phyloP scores from a whole-genome alignment of 129 eudicot species.

The Pulicaria dysenterica region DNA sequence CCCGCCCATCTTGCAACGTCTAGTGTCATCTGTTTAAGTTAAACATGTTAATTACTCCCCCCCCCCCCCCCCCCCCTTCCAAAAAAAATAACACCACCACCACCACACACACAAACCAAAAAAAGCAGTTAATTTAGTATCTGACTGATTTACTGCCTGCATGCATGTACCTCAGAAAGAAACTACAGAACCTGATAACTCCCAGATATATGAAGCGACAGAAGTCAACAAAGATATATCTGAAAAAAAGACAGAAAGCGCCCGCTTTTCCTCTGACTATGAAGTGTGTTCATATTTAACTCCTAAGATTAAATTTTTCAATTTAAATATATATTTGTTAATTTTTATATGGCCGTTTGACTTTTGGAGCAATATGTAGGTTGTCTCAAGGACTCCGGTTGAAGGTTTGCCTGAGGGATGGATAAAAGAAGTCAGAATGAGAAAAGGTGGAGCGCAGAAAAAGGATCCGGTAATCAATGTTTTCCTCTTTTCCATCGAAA shows the following conservation, averaged over 20 bases:
- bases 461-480: conserved; percentile 50
- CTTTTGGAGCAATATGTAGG: conserved; percentile 45
- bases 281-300: conserved; percentile 36
- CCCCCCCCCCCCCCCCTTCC: too few relatives aligned
- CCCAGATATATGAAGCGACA: conserved; percentile 20
- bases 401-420: conserved; percentile 79
- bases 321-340: background rate
- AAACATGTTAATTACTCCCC: conserved; percentile 8
- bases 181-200: conserved; percentile 34
- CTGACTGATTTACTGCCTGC: conserved; percentile 26
- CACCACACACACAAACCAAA: too few relatives aligned
- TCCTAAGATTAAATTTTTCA: conserved; percentile 11
- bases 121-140: background rate
- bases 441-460: conserved; percentile 31
- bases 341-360: conserved; percentile 20
- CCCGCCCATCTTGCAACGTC: background rate
- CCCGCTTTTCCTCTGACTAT: conserved; percentile 20
- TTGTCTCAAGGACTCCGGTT: conserved; percentile 42
- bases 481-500: background rate
- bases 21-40: background rate
- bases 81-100: too few relatives aligned
- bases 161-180: conserved; percentile 24
- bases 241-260: conserved; percentile 26
- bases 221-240: conserved; percentile 18
- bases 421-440: conserved; percentile 65